Percentiles rank a stretch among this genome's conserved stretches.
phyloP scores from a whole-genome alignment of 1,284 basidiomycete genomes.

The Pseudozyma sp. region DNA sequence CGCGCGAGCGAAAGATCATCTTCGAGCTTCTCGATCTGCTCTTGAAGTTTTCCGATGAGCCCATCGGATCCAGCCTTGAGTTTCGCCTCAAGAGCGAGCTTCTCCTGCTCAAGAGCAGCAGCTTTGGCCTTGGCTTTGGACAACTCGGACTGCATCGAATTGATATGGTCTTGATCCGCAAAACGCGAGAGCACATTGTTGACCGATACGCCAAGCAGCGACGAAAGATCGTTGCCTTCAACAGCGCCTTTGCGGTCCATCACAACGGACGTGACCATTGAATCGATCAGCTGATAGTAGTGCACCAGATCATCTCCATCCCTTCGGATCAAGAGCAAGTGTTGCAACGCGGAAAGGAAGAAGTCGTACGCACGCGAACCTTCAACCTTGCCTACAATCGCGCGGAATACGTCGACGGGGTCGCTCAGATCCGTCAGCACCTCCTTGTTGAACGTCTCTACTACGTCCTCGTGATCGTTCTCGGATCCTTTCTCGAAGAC shows the following conservation, averaged over 20 bases:
- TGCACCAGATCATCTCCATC: constrained; percentile 80
- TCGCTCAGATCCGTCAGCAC: constrained; percentile 82
- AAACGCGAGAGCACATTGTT: constrained; percentile 89
- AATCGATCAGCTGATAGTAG: constrained; percentile 93
- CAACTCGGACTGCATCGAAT: constrained; percentile 82
- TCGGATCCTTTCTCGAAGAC: constrained; percentile 78
- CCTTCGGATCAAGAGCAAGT: constrained; percentile 87
- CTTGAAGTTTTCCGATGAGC: constrained; percentile 83
- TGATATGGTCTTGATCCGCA: constrained; percentile 88
- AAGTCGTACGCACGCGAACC: constrained; percentile 85
- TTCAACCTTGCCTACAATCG: constrained; percentile 79
- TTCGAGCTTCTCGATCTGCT: constrained; percentile 79
- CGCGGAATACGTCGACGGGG: constrained; percentile 87
- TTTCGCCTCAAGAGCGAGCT: constrained; percentile 78
- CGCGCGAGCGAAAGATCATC: constrained; percentile 83
- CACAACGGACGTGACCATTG: constrained; percentile 91
- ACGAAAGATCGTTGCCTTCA: constrained; percentile 78
- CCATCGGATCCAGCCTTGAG: constrained; percentile 84
- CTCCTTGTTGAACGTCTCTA: constrained; percentile 81
- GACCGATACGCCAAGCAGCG: constrained; percentile 88
- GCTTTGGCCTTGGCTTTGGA: constrained; percentile 77
- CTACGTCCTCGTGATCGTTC: constrained; percentile 82
- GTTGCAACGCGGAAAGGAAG: constrained; percentile 91
- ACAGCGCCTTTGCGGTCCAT: constrained; percentile 81
- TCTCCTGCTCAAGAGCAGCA: constrained; percentile 77